phyloP scores from a whole-genome alignment of 2,329 filamentous ascomycete genomes.

The Cladosporium sp. region DNA sequence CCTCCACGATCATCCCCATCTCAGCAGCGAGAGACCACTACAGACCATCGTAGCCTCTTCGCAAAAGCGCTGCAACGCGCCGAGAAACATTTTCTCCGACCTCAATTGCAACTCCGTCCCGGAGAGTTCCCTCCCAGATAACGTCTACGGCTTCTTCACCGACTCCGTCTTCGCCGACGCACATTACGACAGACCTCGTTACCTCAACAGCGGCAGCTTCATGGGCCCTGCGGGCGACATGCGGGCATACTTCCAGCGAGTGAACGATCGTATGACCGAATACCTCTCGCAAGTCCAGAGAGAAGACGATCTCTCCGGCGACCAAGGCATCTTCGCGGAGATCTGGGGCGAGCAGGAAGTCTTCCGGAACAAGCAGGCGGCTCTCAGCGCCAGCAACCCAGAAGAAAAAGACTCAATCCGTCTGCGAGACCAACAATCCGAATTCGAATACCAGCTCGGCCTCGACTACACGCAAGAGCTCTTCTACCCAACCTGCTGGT shows the following conservation, averaged over 20 bases:
- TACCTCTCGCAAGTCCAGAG: neutral
- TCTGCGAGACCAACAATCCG: no score
- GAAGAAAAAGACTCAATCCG: neutral
- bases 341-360: slow-evolving; percentile 18
- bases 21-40: no score
- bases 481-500: slow-evolving; percentile 15
- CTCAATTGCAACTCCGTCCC: slow-evolving; percentile 14
- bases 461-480: slow-evolving; percentile 15
- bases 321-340: slow-evolving; percentile 18
- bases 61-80: slow-evolving; percentile 5
- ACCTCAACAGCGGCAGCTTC: slow-evolving; percentile 18
- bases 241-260: slow-evolving; percentile 13
- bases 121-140: slow-evolving; percentile 4
- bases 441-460: slow-evolving; percentile 14
- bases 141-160: slow-evolving; percentile 13
- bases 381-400: neutral
- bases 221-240: slow-evolving; percentile 17
- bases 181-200: slow-evolving; percentile 12
- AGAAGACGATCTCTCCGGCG: slow-evolving; percentile 7
- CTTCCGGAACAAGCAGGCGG: neutral
- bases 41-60: slow-evolving; percentile 3
- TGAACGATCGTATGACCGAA: slow-evolving; percentile 2
- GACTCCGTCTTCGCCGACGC: slow-evolving; percentile 3
- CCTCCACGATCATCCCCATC: neutral
- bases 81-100: slow-evolving; percentile 3